Conservation (phyloP, 441 rosid species). For the Cnidoscolus chayamansa region DNA sequence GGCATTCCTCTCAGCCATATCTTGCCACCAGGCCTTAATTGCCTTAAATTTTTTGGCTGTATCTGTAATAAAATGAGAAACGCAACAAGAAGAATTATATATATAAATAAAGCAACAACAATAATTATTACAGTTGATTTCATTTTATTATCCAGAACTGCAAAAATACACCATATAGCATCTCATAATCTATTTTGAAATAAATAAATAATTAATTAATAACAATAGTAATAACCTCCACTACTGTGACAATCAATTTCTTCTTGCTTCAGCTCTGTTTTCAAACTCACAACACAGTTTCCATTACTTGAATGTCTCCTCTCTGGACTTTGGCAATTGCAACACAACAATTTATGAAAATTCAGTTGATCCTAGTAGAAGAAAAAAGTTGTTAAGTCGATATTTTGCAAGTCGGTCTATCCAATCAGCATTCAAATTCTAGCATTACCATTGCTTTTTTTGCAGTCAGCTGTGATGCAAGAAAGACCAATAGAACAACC, state of each 20-base stretch:
- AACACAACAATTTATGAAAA: constrained; percentile 77
- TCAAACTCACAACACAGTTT: constrained; percentile 24
- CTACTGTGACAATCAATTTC: constrained; percentile 30
- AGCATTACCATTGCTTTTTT: constrained; percentile 61
- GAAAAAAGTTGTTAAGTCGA: constrained; percentile 17
- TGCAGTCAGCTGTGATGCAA: constrained; percentile 65
- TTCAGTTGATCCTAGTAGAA: constrained; percentile 69
- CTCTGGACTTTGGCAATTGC: constrained; percentile 58
- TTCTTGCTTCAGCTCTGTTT: constrained; percentile 29
- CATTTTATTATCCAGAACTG: not conserved
- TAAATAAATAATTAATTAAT: constrained; percentile 14
- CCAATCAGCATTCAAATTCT: constrained; percentile 13
- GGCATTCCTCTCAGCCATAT: constrained; percentile 63
- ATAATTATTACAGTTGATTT: not conserved
- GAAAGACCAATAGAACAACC: constrained; percentile 65
- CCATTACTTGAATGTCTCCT: constrained; percentile 44
- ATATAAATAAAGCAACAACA: not conserved
- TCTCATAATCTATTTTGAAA: not conserved
- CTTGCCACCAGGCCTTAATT: constrained; percentile 93
- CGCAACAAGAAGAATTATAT: not conserved
- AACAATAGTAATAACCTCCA: constrained; percentile 42
- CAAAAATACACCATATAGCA: not conserved
- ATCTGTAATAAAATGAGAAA: constrained; percentile 39
- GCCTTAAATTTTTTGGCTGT: constrained; percentile 67
- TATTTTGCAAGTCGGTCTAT: constrained; percentile 19